These are phyloP conservation scores for Sordariomycetes sp. DNA, from an alignment of 2,329 filamentous ascomycete species.

Conservation along the genomic window DNA sequence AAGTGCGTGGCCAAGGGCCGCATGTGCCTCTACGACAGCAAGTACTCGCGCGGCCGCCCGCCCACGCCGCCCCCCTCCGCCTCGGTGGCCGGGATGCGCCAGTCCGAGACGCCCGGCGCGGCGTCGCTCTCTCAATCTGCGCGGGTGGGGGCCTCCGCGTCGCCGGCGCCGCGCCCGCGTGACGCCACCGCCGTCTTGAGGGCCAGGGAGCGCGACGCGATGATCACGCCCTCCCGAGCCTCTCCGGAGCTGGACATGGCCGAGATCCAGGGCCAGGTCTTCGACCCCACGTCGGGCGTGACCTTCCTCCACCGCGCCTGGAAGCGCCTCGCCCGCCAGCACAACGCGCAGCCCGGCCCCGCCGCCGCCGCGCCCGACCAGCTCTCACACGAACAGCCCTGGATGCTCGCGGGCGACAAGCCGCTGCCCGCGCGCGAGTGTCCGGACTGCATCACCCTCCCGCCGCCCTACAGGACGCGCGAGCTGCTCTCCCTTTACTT, in stretches of 20 bases:
- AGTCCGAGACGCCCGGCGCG: background rate
- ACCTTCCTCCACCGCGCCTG: conserved; percentile 43
- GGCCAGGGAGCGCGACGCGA: background rate
- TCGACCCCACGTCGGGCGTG: conserved; percentile 38
- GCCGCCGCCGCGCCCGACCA: background rate
- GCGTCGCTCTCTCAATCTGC: background rate
- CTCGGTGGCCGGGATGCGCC: background rate
- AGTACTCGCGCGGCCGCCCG: conserved; percentile 20
- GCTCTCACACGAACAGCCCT: conserved; percentile 20
- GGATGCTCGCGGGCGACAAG: conserved; percentile 38
- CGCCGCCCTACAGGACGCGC: conserved; percentile 19
- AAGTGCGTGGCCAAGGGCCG: conserved; percentile 17
- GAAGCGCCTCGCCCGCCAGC: conserved; percentile 35
- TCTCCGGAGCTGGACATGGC: conserved; percentile 35
- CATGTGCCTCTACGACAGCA: conserved; percentile 18
- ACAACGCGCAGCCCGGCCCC: conserved; percentile 14
- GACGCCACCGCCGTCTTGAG: background rate
- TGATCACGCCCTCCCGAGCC: conserved; percentile 8
- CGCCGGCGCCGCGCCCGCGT: background rate
- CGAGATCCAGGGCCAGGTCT: conserved; percentile 40
- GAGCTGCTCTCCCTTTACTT: conserved; percentile 41
- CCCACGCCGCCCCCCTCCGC: conserved; percentile 18
- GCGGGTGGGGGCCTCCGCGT: background rate
- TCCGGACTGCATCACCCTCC: conserved; percentile 18
- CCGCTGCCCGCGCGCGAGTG: conserved; percentile 24